Evolutionary conservation across 2,329 filamentous ascomycete genomes (phyloP), one percentile per base, ranked within the genome.

Genomic region (Periconia macrospinosa): DNA sequence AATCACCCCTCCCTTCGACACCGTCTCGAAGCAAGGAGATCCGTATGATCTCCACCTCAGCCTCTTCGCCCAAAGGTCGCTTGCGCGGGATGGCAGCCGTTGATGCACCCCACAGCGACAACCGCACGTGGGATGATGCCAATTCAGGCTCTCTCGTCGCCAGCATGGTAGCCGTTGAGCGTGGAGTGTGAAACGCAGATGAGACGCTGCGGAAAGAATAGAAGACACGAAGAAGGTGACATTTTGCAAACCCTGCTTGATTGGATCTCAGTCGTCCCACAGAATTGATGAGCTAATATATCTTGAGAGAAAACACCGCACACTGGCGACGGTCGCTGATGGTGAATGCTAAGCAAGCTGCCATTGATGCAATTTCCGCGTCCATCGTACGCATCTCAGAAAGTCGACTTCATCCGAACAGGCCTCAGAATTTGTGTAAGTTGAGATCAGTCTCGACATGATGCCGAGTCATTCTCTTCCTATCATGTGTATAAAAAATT

Each of bases 381-480:
- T 3, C 11, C 15, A 13, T 37, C 33, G 3, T 6, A 13, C 7
- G 13, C 7, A 33, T 7, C 30, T 37, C 11, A 13, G 33, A 3
- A 27, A 27, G 23, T 27, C 23, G 23, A 27, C 23, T 27, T 3
- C 5, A n/a, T 37, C 11, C 33, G 30, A 45, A 67, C 63, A 68
- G 68, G 70, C 70, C 69, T 73, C 70, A 72, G 70, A 70, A 63
- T 52, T 41, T 23, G 56, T 61, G 58, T 60, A 54, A 61, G 52
- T 58, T 73, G 64, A 71, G 66, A 70, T 73, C 70, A 73, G 61
- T 66, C 67, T 57, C 64, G 55, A 61, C 65, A 57, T 15, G 47
- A 18, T 20, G 64, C 65, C 60, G 58, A 59, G 65, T 74, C 70
- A 73, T 67, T 68, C 71, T 74, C 71, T 74, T 74, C 71, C 71